Conservation (phyloP, 179 eudicot species). For the Beta lomatogona region DNA sequence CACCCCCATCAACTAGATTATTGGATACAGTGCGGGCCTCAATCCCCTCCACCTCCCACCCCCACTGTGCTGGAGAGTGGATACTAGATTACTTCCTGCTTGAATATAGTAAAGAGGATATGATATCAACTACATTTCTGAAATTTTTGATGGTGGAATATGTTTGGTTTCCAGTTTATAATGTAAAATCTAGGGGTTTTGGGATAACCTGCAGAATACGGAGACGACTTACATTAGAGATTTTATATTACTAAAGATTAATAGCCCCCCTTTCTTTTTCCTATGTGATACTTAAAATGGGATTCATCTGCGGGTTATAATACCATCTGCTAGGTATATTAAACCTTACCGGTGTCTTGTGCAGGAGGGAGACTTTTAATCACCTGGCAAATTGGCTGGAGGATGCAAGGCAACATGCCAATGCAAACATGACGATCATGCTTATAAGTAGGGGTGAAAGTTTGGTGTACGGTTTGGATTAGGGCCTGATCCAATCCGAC, state of each 20-base stretch:
- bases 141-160: neutral
- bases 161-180: neutral
- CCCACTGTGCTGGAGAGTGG: neutral
- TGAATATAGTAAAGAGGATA: neutral
- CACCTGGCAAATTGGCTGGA: conserved; percentile 88
- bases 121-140: neutral
- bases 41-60: neutral
- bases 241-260: neutral
- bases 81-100: neutral
- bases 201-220: neutral
- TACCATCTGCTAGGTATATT: neutral
- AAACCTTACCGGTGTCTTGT: neutral
- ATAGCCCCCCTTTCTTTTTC: neutral
- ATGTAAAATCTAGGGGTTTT: neutral
- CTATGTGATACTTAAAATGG: neutral
- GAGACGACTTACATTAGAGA: neutral
- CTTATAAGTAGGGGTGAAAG: conserved; percentile 80
- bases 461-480: too few species aligned
- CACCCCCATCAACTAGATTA: too few species aligned
- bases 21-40: neutral
- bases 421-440: conserved; percentile 84
- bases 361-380: conserved; percentile 83
- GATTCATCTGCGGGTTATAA: neutral
- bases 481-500: too few species aligned
- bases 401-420: conserved; percentile 91